Evolutionary conservation across 306 rosid species (phyloP), one percentile per base, ranked within the genome.

Genomic region (Purshia tridentata): DNA sequence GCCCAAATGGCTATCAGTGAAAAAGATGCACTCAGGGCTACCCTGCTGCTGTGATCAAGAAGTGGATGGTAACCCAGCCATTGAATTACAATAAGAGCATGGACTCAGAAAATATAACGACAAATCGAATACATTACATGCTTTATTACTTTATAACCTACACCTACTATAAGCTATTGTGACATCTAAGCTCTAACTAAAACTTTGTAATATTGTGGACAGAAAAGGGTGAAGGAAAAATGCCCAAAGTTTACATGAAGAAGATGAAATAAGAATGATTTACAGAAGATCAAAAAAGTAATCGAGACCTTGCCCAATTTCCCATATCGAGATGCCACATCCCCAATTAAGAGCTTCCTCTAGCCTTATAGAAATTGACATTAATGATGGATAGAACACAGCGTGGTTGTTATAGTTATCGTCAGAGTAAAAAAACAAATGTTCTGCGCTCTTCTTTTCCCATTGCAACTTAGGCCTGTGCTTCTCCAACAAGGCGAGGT

Each of bases 221-320:
- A 62, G n/a, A 0, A 23, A 48, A 15, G 16, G 12, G 42, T 35
- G 45, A 68, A n/a, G 55, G 3, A 11, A 22, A 14, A 59, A 22
- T 8, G 23, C 9, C 22, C 39, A 41, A 42, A 54, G 51, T 50
- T 45, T 70, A 42, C 53, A 61, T 39, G n/a, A 6, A 18, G 14
- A 70, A 41, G 45, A 20, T 6, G 41, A 60, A 54, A 14, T 12
- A 45, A 19, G 73, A 18, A 41, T 57, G 66, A 2, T 61, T 81
- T 74, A 87, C 50, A 95, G 76, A 75, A 91, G 93, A 75, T 88
- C 98, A 50, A 82, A 85, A 69, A 95, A 95, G 78, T 87, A 91
- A 87, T 95, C 98, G 81, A 95, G 86, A 81, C 99, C 99, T 87
- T 95, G 99, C 52, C 98, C 98, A 18, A 95, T 91, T 88, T 95